Conservation (phyloP, 2,329 filamentous ascomycete species). For the Apiospora arundinis region DNA sequence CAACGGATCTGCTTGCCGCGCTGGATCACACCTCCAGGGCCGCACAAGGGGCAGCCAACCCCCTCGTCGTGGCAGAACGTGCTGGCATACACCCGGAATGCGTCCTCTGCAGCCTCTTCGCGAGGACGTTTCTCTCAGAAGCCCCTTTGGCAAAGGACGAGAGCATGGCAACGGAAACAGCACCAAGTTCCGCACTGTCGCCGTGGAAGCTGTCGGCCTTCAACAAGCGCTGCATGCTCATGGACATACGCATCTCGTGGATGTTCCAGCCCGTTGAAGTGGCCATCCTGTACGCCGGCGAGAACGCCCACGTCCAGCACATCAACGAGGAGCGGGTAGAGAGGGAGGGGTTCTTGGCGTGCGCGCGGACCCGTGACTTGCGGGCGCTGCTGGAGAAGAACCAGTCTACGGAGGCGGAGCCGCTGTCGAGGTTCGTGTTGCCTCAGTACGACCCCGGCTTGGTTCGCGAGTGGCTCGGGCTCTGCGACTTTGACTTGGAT, state of each 20-base stretch:
- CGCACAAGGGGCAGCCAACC: not conserved
- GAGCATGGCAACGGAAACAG: not conserved
- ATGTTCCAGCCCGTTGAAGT: constrained; percentile 1
- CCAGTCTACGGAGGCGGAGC: not conserved
- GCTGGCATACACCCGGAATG: not conserved
- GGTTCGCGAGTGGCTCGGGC: constrained; percentile 3
- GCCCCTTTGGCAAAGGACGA: too few species aligned
- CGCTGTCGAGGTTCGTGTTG: not conserved
- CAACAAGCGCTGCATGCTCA: constrained; percentile 7
- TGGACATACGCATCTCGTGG: not conserved
- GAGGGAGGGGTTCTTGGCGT: not conserved
- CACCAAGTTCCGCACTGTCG: not conserved
- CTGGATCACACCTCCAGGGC: not conserved
- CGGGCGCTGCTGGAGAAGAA: not conserved
- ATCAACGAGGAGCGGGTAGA: constrained; percentile 1
- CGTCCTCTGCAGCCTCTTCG: constrained; percentile 6
- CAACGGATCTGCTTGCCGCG: not conserved
- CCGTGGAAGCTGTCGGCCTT: not conserved
- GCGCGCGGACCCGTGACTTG: not conserved
- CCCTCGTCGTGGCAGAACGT: not conserved
- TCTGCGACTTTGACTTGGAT: not conserved
- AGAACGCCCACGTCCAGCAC: not conserved
- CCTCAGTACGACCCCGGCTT: not conserved
- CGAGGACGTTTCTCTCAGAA: not conserved
- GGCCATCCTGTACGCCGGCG: constrained; percentile 2